These are phyloP conservation scores for Botrytis squamosa DNA, from an alignment of 2,329 filamentous ascomycete genomes.

Conservation along the genomic window DNA sequence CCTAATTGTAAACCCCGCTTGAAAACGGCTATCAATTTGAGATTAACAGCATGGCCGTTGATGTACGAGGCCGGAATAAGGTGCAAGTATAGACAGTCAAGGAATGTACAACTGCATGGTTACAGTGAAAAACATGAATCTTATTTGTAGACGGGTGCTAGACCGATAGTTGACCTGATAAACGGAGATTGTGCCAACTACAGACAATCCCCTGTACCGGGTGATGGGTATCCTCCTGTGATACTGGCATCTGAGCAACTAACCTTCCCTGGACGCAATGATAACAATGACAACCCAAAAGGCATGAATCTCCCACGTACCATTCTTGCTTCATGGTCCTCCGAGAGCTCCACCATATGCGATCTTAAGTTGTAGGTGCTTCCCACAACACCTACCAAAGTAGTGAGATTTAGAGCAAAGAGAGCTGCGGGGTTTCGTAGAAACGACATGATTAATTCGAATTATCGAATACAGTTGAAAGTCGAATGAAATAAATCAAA, in stretches of 20 bases:
- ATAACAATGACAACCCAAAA: background rate
- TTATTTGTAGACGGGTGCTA: background rate
- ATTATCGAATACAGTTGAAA: conserved; percentile 11
- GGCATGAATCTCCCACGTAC: conserved; percentile 17
- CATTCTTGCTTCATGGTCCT: conserved; percentile 32
- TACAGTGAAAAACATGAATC: background rate
- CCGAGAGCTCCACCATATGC: conserved; percentile 31
- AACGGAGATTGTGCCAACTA: background rate
- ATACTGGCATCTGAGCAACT: background rate
- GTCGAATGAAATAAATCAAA: background rate
- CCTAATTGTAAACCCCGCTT: no score
- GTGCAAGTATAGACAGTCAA: background rate
- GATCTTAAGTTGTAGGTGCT: conserved; percentile 29
- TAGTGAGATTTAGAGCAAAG: conserved; percentile 24
- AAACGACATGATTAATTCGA: conserved; percentile 21
- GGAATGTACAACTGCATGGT: background rate
- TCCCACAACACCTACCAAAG: conserved; percentile 25
- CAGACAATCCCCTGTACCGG: background rate
- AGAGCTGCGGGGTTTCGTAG: conserved; percentile 25
- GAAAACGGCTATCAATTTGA: background rate
- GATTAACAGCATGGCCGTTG: background rate
- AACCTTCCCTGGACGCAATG: background rate
- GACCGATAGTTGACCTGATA: background rate
- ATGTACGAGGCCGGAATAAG: background rate
- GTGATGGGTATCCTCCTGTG: background rate